Percentiles rank a stretch among this genome's conserved stretches.
Conservation (phyloP, 441 rosid genomes). For the Macaranga tanarius region DNA sequence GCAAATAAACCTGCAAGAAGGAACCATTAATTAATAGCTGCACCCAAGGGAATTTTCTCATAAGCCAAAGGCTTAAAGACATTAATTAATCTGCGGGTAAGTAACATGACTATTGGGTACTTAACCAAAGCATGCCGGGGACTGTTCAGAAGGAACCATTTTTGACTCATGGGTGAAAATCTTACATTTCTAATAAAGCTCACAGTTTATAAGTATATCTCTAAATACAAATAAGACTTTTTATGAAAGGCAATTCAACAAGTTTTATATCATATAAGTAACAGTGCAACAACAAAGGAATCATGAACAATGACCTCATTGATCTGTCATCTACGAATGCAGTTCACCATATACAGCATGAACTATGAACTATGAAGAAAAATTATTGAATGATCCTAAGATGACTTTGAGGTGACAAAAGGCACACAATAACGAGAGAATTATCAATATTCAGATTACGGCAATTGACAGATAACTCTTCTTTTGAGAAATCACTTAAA, state of each 20-base stretch:
- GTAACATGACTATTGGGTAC: background rate
- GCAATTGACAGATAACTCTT: background rate
- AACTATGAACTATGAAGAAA: no score
- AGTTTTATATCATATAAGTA: background rate
- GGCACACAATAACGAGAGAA: background rate
- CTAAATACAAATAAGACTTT: background rate
- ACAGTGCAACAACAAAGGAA: background rate
- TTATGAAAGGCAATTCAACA: background rate
- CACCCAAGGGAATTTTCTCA: background rate
- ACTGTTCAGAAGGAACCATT: background rate
- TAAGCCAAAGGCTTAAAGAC: background rate
- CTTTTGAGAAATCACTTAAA: background rate
- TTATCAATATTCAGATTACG: background rate
- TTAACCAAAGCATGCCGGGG: background rate
- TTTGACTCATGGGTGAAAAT: background rate
- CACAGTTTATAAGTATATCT: background rate
- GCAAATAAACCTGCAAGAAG: slow-evolving; percentile 65
- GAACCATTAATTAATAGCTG: slow-evolving; percentile 1
- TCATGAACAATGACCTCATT: no score
- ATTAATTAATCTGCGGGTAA: background rate
- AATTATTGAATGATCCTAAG: background rate
- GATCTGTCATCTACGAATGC: background rate
- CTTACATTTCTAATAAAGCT: background rate
- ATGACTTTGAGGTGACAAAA: background rate
- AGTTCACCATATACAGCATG: background rate